Evolutionary conservation across 2,329 filamentous ascomycete species (phyloP), one percentile per base, ranked within the genome.

Genomic region (Verticillium tricorpus): DNA sequence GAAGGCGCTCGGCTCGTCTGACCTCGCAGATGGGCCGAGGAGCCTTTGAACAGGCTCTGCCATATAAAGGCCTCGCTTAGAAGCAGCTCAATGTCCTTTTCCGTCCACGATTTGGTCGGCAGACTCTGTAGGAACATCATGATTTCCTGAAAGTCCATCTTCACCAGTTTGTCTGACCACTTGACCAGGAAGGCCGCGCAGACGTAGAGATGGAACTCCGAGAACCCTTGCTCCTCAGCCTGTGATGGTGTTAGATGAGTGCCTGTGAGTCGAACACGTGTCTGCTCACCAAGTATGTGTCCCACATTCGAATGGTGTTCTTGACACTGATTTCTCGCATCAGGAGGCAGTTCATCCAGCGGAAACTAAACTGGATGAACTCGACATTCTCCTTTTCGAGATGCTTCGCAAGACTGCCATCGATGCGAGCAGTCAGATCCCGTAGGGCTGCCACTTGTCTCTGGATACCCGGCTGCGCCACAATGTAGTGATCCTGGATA

Each of bases 81-180:
- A 60, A 99, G 81, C 62, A 99, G 83, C 75, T 98, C 95, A 69
- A 99, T 96, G 72, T 99, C 95, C 79, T 98, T 98, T 73, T 97
- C 95, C 1, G 92, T 97, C 95, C 95, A 99, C 60, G 89, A 85
- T 68, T 90, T 52, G 7, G 96, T 99, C 3, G 96, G 95, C 62
- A 99, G 80, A 55, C 92, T 91, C 77, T 99, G 95, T 60, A 99
- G 80, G 73, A 99, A 99, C 94, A 99, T 99, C 93, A 99, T 97
- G 63, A 97, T 89, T 75, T 97, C 94, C 79, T 98, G 85, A 67
- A 98, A 98, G 74, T 99, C 95, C 94, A 98, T 98, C 75, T 93
- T 95, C 64, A 94, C 85, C 56, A 99, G 83, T 73, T 96, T 92
- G 68, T 95, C 90, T 7, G 94, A 96, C 96, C 96, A 99, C 76